Evolutionary conservation across 345 rosid genomes (phyloP).

Genomic region (Camelina laxa): DNA sequence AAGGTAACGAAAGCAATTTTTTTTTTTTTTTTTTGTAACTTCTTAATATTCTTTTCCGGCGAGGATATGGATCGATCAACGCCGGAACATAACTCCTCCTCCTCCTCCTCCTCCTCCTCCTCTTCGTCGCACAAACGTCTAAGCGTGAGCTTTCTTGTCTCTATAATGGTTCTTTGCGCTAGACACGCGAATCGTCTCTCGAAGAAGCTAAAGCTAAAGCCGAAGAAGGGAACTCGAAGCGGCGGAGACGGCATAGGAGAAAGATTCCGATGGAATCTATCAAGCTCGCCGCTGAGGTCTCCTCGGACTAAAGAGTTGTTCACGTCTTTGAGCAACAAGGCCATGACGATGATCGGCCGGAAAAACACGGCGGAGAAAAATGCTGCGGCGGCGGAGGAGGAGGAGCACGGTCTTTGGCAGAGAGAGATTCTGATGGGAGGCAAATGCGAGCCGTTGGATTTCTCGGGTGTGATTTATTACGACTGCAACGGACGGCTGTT

Average conservation of each 20-base stretch:
- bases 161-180: slow-evolving; percentile 59
- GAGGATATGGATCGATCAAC: slow-evolving; percentile 37
- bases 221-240: slow-evolving; percentile 19
- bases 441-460: slow-evolving; percentile 92
- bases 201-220: slow-evolving; percentile 47
- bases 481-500: slow-evolving; percentile 69
- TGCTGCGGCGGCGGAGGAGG: slow-evolving; percentile 13
- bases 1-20: neutral
- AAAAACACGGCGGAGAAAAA: slow-evolving; percentile 29
- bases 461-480: slow-evolving; percentile 86
- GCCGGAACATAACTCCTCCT: slow-evolving; percentile 29
- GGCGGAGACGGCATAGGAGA: slow-evolving; percentile 21
- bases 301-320: slow-evolving; percentile 57
- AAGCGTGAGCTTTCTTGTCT: slow-evolving; percentile 46
- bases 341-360: slow-evolving; percentile 52
- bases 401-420: slow-evolving; percentile 74
- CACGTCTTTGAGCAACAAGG: slow-evolving; percentile 55
- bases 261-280: slow-evolving; percentile 13
- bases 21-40: neutral
- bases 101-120: neutral
- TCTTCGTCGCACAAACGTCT: slow-evolving; percentile 50
- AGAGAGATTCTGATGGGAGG: slow-evolving; percentile 90
- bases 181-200: slow-evolving; percentile 57
- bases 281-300: slow-evolving; percentile 39
- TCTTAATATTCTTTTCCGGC: neutral